Evolutionary conservation across 139 green algal species (phyloP), one percentile per base, ranked within the genome.

Genomic region (Trebouxia sp.): DNA sequence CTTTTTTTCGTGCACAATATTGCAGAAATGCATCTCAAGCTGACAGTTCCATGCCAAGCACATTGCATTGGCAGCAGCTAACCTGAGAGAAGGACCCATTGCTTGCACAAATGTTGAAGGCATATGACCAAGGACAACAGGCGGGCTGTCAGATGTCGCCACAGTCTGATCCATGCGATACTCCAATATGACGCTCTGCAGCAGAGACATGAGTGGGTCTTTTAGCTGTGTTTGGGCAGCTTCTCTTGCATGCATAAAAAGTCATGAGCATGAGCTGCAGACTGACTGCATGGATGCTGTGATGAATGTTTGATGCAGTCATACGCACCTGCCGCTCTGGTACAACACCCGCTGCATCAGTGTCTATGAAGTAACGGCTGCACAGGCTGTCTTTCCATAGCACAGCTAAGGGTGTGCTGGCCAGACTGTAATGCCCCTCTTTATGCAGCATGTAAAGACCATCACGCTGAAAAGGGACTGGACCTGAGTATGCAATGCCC

Each of bases 301-400:
- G 26, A 22, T 17, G 50, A 58, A 22, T 3, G 3, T 2, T 58
- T 58, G 50, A 17, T 22, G 26, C 50, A 58, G 50, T 17, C 50
- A 10, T 17, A n/a, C 39, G 12, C 41, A 77, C 69, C 69, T 79
- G 72, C 6, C 65, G 28, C 5, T 79, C 72, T 45, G 72, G 47
- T 11, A 79, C 47, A 17, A 62, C 28, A 2, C 72, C 72, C 8
- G 83, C 50, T 4, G 80, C 77, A 75, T 93, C 92, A 1, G 90
- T 94, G 65, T 94, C 92, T 10, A 95, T 75, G 8, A 90, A 56
- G 86, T 93, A 94, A 20, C 78, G 83, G 80, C 86, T 94, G 88
- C 92, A 97, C 0, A 67, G 67, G 0, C 83, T 69, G 75, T 98
- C 95, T 83, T 98, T 98, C 95, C 95, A 98, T 65, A 94, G 66